A percentile compares a stretch with the other conserved stretches of the same genome.
phyloP scores from a whole-genome alignment of 192 early-diverging fungal species.

The Linnemannia elongata region DNA sequence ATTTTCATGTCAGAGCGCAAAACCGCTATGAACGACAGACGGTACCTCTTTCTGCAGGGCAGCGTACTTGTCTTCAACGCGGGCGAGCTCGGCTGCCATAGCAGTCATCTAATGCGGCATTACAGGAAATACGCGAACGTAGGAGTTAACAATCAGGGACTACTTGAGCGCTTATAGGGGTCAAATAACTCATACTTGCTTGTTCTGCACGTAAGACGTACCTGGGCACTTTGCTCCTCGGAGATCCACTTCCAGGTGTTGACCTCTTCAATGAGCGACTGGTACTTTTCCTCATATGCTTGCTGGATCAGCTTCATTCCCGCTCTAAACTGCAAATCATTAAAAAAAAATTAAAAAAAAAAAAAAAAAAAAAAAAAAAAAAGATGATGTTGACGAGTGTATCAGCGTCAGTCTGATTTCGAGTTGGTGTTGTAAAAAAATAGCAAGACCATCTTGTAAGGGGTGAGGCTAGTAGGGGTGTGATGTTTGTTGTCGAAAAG shows the following conservation, averaged over 20 bases:
- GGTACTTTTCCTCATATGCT: slow-evolving; percentile 49
- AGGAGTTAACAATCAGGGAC: not conserved
- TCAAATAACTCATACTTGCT: not conserved
- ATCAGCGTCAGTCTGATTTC: not conserved
- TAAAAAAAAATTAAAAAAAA: too few relatives aligned
- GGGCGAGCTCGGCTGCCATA: slow-evolving; percentile 36
- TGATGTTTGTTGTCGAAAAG: not conserved
- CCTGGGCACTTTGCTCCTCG: slow-evolving; percentile 44
- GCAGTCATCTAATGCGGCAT: slow-evolving; percentile 24
- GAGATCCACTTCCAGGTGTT: slow-evolving; percentile 54
- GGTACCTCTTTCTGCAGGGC: slow-evolving; percentile 43
- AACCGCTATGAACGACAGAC: not conserved
- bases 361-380: not conserved
- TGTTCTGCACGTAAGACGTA: not conserved
- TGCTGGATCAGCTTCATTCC: slow-evolving; percentile 50
- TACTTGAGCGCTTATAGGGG: not conserved
- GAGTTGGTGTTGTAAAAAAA: not conserved
- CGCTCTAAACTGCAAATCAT: slow-evolving; percentile 32
- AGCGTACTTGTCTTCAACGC: slow-evolving; percentile 32
- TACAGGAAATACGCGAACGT: not conserved
- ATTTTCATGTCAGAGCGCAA: not conserved
- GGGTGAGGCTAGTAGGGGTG: not conserved
- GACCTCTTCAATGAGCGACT: slow-evolving; percentile 40
- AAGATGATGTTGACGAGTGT: not conserved
- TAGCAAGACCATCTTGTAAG: not conserved